phyloP scores from a whole-genome alignment of 305 asterid species.

The Ilex paraguariensis region DNA sequence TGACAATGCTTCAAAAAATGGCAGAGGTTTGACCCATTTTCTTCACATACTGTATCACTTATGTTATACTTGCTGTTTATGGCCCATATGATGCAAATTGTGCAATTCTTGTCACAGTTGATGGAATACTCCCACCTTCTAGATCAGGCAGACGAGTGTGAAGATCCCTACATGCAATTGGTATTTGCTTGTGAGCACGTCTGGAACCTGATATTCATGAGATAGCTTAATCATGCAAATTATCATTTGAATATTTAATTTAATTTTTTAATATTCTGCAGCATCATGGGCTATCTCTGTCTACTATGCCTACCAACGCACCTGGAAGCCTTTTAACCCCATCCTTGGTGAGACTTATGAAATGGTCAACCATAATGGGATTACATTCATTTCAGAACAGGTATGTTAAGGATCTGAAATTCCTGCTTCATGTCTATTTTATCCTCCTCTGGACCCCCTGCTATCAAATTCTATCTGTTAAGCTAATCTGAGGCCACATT shows the following conservation, averaged over 20 bases:
- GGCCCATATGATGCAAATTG: not conserved
- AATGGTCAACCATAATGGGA: slow-evolving; percentile 48
- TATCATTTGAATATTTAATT: too few species aligned
- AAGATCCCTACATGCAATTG: slow-evolving; percentile 62
- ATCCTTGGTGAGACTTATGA: slow-evolving; percentile 64
- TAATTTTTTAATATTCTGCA: slow-evolving; percentile 3
- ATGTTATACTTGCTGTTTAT: not conserved
- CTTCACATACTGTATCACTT: not conserved
- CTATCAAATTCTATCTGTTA: too few species aligned
- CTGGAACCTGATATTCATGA: not conserved
- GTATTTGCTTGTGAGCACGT: slow-evolving; percentile 39
- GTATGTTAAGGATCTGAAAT: slow-evolving; percentile 13
- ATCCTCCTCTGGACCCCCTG: not conserved
- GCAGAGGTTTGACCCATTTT: slow-evolving; percentile 46
- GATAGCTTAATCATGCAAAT: not conserved
- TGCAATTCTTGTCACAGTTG: slow-evolving; percentile 27
- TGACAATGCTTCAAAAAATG: slow-evolving; percentile 68
- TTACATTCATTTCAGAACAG: slow-evolving; percentile 59
- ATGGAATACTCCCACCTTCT: slow-evolving; percentile 59
- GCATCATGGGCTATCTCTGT: slow-evolving; percentile 58
- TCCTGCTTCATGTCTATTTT: not conserved
- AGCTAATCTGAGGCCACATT: not conserved
- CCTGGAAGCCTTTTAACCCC: slow-evolving; percentile 71
- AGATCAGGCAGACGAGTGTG: slow-evolving; percentile 59
- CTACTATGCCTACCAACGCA: slow-evolving; percentile 43